Evolutionary conservation across 2,329 filamentous ascomycete genomes (phyloP).

Genomic region (Pseudogymnoascus sp.): DNA sequence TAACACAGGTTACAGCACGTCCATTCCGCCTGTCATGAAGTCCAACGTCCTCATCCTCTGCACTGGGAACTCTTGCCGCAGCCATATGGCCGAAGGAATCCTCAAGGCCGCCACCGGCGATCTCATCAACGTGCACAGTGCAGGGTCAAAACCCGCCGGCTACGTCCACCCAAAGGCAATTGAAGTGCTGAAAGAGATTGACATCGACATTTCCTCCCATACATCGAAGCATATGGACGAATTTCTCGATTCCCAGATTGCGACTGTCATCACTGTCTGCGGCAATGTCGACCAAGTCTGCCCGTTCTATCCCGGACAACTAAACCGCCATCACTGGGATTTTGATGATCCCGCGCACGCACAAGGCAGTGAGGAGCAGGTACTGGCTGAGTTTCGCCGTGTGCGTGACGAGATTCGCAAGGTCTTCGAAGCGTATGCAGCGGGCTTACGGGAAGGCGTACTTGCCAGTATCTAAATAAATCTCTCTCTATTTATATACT

Average conservation of each 20-base stretch:
- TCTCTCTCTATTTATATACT: no score
- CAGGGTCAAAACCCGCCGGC: conserved; percentile 10
- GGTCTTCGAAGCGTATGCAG: conserved; percentile 12
- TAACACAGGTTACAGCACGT: background rate
- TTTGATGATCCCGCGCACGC: conserved; percentile 12
- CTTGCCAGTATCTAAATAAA: background rate
- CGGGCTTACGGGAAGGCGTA: conserved; percentile 7
- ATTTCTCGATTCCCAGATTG: conserved; percentile 8
- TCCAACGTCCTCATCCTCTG: conserved; percentile 10
- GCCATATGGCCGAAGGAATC: conserved; percentile 13
- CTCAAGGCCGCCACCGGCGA: conserved; percentile 5
- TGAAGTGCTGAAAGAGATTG: conserved; percentile 9
- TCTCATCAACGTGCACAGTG: conserved; percentile 11
- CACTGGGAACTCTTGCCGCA: conserved; percentile 13
- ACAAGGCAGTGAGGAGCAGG: conserved; percentile 10
- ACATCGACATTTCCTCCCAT: conserved; percentile 10
- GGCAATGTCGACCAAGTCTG: conserved; percentile 11
- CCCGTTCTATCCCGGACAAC: conserved; percentile 9
- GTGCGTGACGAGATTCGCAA: conserved; percentile 10
- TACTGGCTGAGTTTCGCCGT: conserved; percentile 11
- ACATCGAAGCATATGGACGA: conserved; percentile 12
- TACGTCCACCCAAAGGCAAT: conserved; percentile 12
- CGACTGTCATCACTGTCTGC: conserved; percentile 11
- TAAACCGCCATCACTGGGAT: conserved; percentile 10
- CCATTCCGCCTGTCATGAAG: conserved; percentile 6